Percentiles rank a stretch among this genome's conserved stretches.
Conservation (phyloP, 2,329 filamentous ascomycete genomes). For the Penicillium sp. region DNA sequence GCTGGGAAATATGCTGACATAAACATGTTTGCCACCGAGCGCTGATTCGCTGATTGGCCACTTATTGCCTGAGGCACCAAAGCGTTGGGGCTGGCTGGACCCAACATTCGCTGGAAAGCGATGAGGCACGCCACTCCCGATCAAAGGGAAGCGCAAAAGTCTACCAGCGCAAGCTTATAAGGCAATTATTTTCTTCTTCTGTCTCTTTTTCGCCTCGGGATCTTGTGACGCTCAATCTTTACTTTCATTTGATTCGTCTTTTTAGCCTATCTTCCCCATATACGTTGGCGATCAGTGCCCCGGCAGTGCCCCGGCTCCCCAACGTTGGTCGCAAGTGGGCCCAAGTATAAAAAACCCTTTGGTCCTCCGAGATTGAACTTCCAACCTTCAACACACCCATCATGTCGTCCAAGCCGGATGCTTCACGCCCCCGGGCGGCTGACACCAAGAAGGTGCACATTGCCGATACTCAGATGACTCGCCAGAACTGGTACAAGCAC, state of each 20-base stretch:
- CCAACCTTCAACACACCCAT: conserved; percentile 16
- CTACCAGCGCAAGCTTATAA: conserved; percentile 8
- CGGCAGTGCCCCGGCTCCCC: conserved; percentile 18
- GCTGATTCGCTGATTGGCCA: not conserved
- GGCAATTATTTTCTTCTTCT: not conserved
- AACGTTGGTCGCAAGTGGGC: conserved; percentile 28
- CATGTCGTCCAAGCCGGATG: conserved; percentile 40
- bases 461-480: conserved; percentile 75
- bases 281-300: conserved; percentile 23
- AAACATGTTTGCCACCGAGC: not conserved
- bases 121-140: conserved; percentile 18
- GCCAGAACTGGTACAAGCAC: conserved; percentile 84
- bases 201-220: conserved; percentile 24
- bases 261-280: conserved; percentile 18
- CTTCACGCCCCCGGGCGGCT: conserved; percentile 32
- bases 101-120: conserved; percentile 24
- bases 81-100: conserved; percentile 33
- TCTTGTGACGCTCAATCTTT: conserved; percentile 24
- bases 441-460: conserved; percentile 75
- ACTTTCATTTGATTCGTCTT: conserved; percentile 19
- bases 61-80: conserved; percentile 19
- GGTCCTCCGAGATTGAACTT: conserved; percentile 10
- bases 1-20: not conserved
- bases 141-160: conserved; percentile 2
- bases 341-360: conserved; percentile 23